A percentile compares a stretch with the other conserved stretches of the same genome.
Conservation (phyloP, 2,329 filamentous ascomycete species). For the Rugonectria rugulosa region DNA sequence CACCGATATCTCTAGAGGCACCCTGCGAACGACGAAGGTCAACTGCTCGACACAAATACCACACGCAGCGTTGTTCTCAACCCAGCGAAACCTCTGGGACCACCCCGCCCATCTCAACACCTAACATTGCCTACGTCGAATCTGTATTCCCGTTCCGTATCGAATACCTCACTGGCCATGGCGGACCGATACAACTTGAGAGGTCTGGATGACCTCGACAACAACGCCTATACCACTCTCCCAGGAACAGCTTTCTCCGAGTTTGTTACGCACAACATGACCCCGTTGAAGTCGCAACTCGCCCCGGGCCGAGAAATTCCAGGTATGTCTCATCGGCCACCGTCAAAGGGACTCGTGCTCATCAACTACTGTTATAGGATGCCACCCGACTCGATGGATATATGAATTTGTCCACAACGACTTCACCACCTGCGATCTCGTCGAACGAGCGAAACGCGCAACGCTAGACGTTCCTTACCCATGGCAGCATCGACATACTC, state of each 20-base stretch:
- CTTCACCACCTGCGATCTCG: conserved; percentile 47
- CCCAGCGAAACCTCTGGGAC: too few species aligned
- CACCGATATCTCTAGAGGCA: not conserved
- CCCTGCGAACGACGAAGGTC: too few species aligned
- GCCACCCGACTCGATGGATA: conserved; percentile 51
- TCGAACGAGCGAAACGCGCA: conserved; percentile 43
- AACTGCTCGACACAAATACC: too few species aligned
- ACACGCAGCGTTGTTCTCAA: too few species aligned
- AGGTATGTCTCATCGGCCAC: conserved; percentile 33
- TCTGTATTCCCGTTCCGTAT: not conserved
- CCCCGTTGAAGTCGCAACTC: conserved; percentile 43
- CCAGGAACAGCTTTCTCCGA: conserved; percentile 41
- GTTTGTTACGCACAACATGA: conserved; percentile 43
- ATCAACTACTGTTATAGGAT: conserved; percentile 36
- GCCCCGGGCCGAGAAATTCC: conserved; percentile 33
- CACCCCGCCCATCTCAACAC: not conserved
- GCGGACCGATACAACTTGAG: conserved; percentile 37
- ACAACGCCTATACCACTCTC: conserved; percentile 41
- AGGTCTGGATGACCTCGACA: conserved; percentile 39
- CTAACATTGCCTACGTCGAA: not conserved
- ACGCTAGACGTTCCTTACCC: conserved; percentile 41
- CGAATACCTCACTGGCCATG: conserved; percentile 32
- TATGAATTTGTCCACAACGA: conserved; percentile 50
- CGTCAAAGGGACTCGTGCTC: conserved; percentile 12
- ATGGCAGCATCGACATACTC: conserved; percentile 47